Evolutionary conservation across 2,329 filamentous ascomycete genomes (phyloP), one percentile per base, ranked within the genome.

Genomic region (Orbilia brochopaga): DNA sequence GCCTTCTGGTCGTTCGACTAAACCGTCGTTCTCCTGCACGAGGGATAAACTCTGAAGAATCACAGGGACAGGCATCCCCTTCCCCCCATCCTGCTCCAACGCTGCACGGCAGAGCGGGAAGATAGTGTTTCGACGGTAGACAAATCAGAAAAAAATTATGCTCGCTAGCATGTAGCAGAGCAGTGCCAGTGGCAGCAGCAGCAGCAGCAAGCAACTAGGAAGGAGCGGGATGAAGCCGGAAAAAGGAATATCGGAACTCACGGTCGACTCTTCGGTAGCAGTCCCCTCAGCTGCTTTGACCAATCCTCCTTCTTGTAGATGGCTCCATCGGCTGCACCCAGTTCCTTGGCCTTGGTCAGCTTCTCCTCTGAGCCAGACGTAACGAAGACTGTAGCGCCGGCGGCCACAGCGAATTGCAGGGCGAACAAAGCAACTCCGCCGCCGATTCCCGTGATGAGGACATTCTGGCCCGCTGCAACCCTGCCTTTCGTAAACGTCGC

Each of bases 361-460:
- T 96, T 96, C 76, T 85, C 87, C 74, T 86, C 80, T 74, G 86
- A 88, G 7, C 90, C 87, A 62, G 88, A 91, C 1, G 88, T 93
- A 62, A 96, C 91, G 78, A 84, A 96, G n/a, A 93, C 89, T 78
- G 88, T 86, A 76, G 88, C 86, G 40, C 91, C 90, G 74, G 86
- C 81, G 8, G 86, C 91, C 11, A 88, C 86, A 10, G 86, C 92
- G 80, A 96, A 96, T 79, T 91, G 84, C 75, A 97, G 81, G 4
- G 85, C 89, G 82, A 90, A 88, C 62, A 97, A 81, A 35, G 93
- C 93, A 0, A 97, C 93, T 48, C 93, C 93, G 37, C 93, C 93
- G 0, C 93, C 93, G 79, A 97, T 95, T 0, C 93, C 93, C 2
- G 93, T 97, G 46, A 97, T 81, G 32, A 97, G 82, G 2, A 97